Conservation (phyloP, 163 green algal species). For the Botryococcus braunii region DNA sequence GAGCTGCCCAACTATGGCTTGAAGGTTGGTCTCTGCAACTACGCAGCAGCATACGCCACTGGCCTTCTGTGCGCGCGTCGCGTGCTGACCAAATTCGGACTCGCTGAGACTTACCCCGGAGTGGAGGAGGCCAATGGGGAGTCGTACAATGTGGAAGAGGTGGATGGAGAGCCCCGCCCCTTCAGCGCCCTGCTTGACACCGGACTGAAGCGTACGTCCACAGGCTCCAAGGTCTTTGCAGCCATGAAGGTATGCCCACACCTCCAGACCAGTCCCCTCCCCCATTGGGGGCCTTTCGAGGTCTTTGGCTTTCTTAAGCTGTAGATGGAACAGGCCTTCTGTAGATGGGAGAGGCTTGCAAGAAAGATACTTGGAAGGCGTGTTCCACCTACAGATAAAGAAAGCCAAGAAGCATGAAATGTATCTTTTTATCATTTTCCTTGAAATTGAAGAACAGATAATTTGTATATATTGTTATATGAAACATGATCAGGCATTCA, state of each 20-base stretch:
- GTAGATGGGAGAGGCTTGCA: too few relatives aligned
- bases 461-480: too few relatives aligned
- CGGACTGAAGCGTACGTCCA: slow-evolving; percentile 92
- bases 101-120: slow-evolving; percentile 82
- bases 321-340: too few relatives aligned
- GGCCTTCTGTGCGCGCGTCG: slow-evolving; percentile 91
- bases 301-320: too few relatives aligned
- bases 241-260: slow-evolving; percentile 59
- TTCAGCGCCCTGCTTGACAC: slow-evolving; percentile 88
- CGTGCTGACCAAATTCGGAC: slow-evolving; percentile 85
- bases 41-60: slow-evolving; percentile 86
- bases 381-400: too few relatives aligned
- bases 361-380: too few relatives aligned
- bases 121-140: slow-evolving; percentile 73
- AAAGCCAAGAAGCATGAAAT: too few relatives aligned
- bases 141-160: slow-evolving; percentile 93
- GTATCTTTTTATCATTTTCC: too few relatives aligned
- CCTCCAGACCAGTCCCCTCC: too few relatives aligned
- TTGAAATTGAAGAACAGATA: too few relatives aligned
- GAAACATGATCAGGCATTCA: too few relatives aligned
- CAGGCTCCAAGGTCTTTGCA: slow-evolving; percentile 83
- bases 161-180: slow-evolving; percentile 77
- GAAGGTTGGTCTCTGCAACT: slow-evolving; percentile 93
- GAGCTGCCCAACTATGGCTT: slow-evolving; percentile 93
- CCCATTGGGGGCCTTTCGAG: too few relatives aligned